Evolutionary conservation across 495 filamentous ascomycete genomes (phyloP).

Genomic region (Penicillium mononematosum): DNA sequence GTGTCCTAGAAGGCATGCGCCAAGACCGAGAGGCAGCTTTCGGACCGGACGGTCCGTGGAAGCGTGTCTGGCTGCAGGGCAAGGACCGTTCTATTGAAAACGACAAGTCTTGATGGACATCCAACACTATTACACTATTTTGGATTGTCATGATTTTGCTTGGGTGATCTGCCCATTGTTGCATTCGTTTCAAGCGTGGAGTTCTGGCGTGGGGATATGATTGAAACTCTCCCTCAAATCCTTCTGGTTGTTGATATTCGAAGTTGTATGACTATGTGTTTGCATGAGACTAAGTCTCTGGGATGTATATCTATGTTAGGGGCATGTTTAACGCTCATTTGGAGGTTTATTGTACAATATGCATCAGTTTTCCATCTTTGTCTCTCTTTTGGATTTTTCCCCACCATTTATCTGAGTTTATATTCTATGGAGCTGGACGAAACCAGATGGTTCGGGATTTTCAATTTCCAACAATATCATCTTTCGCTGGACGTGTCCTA

Average conservation of each 20-base stretch:
- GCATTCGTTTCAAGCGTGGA: conserved; percentile 35
- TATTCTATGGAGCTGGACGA: neutral
- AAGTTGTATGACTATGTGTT: conserved; percentile 4
- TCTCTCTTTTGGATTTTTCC: neutral
- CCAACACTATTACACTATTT: neutral
- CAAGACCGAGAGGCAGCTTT: conserved; percentile 58
- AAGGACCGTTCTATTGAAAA: conserved; percentile 31
- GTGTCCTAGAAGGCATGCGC: conserved; percentile 81
- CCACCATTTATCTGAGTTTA: neutral
- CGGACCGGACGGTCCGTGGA: conserved; percentile 48
- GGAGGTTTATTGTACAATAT: conserved; percentile 28
- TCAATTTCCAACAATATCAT: neutral
- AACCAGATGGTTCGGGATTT: neutral
- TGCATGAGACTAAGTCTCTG: conserved; percentile 5
- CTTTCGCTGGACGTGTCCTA: neutral
- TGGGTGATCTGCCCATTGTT: conserved; percentile 7
- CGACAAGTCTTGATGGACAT: conserved; percentile 21
- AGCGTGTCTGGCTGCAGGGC: conserved; percentile 46
- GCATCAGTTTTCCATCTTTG: conserved; percentile 10
- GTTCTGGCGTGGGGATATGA: conserved; percentile 31
- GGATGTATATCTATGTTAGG: conserved; percentile 28
- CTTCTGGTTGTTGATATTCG: conserved; percentile 5
- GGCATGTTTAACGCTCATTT: conserved; percentile 2
- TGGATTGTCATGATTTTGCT: neutral
- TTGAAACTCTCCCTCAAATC: conserved; percentile 29